Evolutionary conservation across 345 rosid genomes (phyloP).

Genomic region (Arabidopsis arenosa): DNA sequence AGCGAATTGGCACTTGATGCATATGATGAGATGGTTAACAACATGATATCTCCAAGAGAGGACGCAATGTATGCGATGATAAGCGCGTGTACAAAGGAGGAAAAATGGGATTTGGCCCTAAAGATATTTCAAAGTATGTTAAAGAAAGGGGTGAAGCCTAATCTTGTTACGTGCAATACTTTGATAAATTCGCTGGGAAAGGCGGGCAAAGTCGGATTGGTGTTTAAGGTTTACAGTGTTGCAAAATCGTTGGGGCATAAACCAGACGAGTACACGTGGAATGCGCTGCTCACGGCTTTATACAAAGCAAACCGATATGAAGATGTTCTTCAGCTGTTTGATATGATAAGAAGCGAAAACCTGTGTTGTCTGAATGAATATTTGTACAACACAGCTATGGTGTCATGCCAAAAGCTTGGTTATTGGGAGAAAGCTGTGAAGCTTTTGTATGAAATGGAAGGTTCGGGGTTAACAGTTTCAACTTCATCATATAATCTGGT

Average conservation of each 20-base stretch:
- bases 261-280: constrained; percentile 81
- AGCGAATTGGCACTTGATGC: constrained; percentile 72
- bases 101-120: constrained; percentile 64
- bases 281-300: constrained; percentile 67
- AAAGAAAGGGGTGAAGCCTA: constrained; percentile 59
- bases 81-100: constrained; percentile 66
- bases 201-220: constrained; percentile 62
- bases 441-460: constrained; percentile 77
- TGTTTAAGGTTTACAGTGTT: constrained; percentile 59
- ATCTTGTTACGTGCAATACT: constrained; percentile 68
- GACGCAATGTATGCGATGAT: constrained; percentile 69
- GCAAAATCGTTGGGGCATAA: constrained; percentile 59
- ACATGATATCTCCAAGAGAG: constrained; percentile 51
- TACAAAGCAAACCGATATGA: constrained; percentile 61
- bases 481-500: constrained; percentile 70
- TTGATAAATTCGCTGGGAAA: constrained; percentile 73
- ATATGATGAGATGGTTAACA: constrained; percentile 66
- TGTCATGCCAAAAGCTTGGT: constrained; percentile 81
- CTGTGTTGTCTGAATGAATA: constrained; percentile 53
- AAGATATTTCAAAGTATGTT: constrained; percentile 59
- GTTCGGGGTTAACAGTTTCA: constrained; percentile 54
- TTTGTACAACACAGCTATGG: constrained; percentile 62
- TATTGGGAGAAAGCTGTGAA: constrained; percentile 79
- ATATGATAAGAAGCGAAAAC: constrained; percentile 52
- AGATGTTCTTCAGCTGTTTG: constrained; percentile 70